A percentile compares a stretch with the other conserved stretches of the same genome.
Evolutionary conservation across 345 rosid genomes (phyloP).

Genomic region (Salix suchowensis): DNA sequence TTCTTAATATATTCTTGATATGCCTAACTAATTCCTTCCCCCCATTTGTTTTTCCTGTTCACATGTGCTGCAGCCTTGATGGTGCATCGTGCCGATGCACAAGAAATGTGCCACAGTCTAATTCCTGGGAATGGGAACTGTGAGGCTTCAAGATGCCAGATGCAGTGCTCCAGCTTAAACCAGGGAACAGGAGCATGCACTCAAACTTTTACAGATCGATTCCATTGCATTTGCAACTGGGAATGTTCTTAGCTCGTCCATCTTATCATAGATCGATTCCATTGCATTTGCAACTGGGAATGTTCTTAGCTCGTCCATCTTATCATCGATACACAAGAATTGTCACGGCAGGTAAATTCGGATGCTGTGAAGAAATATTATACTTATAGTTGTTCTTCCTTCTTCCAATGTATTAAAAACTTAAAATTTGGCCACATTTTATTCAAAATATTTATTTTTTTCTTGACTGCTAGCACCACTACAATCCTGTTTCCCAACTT

Average conservation of each 20-base stretch:
- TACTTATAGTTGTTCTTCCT: no score
- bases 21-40: background rate
- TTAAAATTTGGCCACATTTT: no score
- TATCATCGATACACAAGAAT: background rate
- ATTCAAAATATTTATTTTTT: no score
- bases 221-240: conserved; percentile 18
- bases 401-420: no score
- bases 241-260: conserved; percentile 4
- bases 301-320: conserved; percentile 1
- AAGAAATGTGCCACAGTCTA: conserved; percentile 14
- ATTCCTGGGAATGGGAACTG: conserved; percentile 14
- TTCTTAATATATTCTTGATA: background rate
- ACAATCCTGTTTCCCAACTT: no score
- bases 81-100: background rate
- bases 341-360: no score
- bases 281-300: conserved; percentile 18
- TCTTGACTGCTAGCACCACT: no score
- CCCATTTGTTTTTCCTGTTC: no score
- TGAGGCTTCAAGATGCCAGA: background rate
- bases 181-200: conserved; percentile 17
- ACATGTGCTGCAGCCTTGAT: background rate
- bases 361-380: no score
- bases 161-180: conserved; percentile 5
- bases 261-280: background rate
- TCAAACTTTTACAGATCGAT: conserved; percentile 8